A percentile compares a stretch with the other conserved stretches of the same genome.
Conservation (phyloP, 2,329 filamentous ascomycete species). For the Lachnellula arida region DNA sequence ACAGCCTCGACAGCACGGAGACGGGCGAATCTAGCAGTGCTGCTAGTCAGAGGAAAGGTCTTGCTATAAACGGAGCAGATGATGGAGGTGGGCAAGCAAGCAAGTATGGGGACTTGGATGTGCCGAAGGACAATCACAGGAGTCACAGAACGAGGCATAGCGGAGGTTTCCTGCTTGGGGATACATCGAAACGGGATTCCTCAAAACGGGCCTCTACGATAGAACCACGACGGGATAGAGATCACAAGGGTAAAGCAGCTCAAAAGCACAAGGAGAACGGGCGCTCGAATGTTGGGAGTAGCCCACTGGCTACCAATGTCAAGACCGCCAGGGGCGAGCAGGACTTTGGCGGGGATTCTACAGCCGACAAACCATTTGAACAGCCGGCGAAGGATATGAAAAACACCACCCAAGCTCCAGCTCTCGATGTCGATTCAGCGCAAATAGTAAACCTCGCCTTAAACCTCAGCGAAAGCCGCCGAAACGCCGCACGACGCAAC, state of each 20-base stretch:
- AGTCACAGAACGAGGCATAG: constrained; percentile 27
- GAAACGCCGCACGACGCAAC: constrained; percentile 56
- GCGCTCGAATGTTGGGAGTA: constrained; percentile 24
- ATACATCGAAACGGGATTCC: neutral
- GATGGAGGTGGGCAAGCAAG: constrained; percentile 1
- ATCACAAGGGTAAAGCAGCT: constrained; percentile 25
- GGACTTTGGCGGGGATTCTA: constrained; percentile 3
- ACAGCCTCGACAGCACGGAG: constrained; percentile 38
- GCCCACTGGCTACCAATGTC: constrained; percentile 25
- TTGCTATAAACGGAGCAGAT: constrained; percentile 7
- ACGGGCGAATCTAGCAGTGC: constrained; percentile 41
- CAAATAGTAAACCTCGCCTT: constrained; percentile 93
- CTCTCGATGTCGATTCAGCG: constrained; percentile 68
- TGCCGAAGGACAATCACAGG: constrained; percentile 18
- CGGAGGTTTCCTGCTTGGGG: constrained; percentile 31
- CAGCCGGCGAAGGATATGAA: neutral
- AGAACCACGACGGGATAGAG: constrained; percentile 11
- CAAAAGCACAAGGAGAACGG: constrained; percentile 20
- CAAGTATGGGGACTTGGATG: constrained; percentile 2
- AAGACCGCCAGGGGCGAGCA: constrained; percentile 8
- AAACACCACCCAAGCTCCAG: constrained; percentile 14
- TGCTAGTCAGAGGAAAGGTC: constrained; percentile 29
- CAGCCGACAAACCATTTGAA: constrained; percentile 5
- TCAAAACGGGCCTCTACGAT: neutral
- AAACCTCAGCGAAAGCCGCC: constrained; percentile 77